phyloP scores from a whole-genome alignment of 805 yeast genomes.

The Kuraishia borneana region DNA sequence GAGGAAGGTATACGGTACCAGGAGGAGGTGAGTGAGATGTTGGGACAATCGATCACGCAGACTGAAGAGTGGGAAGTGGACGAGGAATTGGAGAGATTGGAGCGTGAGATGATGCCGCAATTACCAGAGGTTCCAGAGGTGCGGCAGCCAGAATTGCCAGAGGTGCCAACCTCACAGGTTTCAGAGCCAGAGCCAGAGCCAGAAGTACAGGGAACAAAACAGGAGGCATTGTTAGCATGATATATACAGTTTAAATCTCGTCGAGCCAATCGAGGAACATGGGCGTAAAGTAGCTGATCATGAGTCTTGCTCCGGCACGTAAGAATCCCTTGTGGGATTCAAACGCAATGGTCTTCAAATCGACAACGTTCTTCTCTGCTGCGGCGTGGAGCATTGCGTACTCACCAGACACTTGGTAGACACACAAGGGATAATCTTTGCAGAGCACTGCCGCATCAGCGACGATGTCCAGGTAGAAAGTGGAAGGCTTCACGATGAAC shows the following conservation, averaged over 20 bases:
- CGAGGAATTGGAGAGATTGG: slow-evolving; percentile 43
- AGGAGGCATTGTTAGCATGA: neutral
- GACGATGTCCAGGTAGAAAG: slow-evolving; percentile 87
- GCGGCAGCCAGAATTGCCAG: slow-evolving; percentile 18
- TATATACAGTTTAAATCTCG: slow-evolving; percentile 8
- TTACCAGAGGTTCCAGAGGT: slow-evolving; percentile 9
- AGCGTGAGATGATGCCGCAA: slow-evolving; percentile 26
- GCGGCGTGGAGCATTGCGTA: slow-evolving; percentile 98
- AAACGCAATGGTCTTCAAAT: slow-evolving; percentile 66
- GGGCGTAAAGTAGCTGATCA: slow-evolving; percentile 90
- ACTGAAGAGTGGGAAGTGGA: slow-evolving; percentile 54
- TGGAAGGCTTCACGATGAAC: slow-evolving; percentile 89
- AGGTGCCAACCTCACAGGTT: slow-evolving; percentile 14
- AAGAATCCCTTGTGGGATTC: slow-evolving; percentile 87
- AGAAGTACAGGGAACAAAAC: neutral
- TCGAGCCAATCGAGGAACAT: slow-evolving; percentile 90
- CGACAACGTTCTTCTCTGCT: slow-evolving; percentile 89
- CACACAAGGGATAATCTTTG: slow-evolving; percentile 78
- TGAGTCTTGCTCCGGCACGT: slow-evolving; percentile 91
- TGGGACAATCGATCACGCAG: slow-evolving; percentile 30
- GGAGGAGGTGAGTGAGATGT: slow-evolving; percentile 51
- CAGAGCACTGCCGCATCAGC: slow-evolving; percentile 80
- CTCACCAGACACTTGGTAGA: slow-evolving; percentile 96
- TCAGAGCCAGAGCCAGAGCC: slow-evolving; percentile 8
- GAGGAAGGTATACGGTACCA: slow-evolving; percentile 77